These are phyloP conservation scores for Coemansia brasiliensis DNA, from an alignment of 192 early-diverging fungal genomes.

Conservation along the genomic window DNA sequence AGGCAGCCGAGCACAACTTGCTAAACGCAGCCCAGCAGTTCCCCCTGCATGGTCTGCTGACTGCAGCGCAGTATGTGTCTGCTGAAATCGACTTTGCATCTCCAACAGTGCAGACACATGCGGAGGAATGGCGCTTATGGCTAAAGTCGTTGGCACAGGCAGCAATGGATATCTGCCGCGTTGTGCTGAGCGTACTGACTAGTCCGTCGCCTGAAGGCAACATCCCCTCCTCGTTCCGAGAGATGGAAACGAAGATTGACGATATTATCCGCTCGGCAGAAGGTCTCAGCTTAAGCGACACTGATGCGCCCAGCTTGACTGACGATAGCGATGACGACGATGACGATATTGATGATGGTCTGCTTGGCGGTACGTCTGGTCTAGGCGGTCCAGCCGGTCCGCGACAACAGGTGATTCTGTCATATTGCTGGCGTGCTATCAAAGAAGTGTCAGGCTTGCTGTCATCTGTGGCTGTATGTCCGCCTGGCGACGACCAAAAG, in stretches of 20 bases:
- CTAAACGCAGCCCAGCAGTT: constrained; percentile 50
- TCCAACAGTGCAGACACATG: constrained; percentile 43
- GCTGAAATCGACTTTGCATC: constrained; percentile 61
- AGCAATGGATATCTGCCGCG: constrained; percentile 58
- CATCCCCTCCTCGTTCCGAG: constrained; percentile 74
- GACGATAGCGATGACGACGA: constrained; percentile 12
- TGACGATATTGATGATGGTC: constrained; percentile 49
- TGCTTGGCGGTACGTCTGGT: constrained; percentile 21
- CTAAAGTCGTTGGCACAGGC: constrained; percentile 51
- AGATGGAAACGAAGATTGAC: constrained; percentile 59
- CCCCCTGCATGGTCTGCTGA: constrained; percentile 62
- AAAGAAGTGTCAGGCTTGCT: constrained; percentile 79
- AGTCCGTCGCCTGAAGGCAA: constrained; percentile 89
- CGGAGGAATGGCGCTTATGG: constrained; percentile 56
- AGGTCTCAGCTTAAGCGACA: too few relatives aligned
- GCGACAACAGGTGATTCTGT: constrained; percentile 84
- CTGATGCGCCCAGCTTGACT: not conserved
- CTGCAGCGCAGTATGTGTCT: constrained; percentile 61
- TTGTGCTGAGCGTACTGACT: constrained; percentile 70
- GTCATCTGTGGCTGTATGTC: constrained; percentile 27
- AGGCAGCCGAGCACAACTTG: constrained; percentile 51
- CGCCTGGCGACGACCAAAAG: constrained; percentile 27
- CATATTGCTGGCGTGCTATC: constrained; percentile 90
- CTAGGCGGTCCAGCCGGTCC: constrained; percentile 48
- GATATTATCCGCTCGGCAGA: constrained; percentile 38